Percentiles rank a stretch among this genome's conserved stretches.
These are phyloP conservation scores for Eucalyptus decipiens DNA, from an alignment of 345 rosid genomes.

Conservation along the genomic window DNA sequence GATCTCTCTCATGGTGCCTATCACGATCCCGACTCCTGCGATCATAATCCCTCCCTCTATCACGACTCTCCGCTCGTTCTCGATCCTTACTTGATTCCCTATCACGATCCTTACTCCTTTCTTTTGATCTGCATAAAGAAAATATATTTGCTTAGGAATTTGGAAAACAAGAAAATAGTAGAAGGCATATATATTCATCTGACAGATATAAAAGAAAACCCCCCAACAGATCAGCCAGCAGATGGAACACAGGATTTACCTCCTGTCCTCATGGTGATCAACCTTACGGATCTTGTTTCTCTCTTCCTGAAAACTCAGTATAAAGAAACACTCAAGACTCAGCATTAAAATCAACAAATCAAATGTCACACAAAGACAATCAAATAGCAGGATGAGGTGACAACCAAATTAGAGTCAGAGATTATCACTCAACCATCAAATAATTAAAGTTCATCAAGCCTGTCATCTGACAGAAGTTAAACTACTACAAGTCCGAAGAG, in stretches of 20 bases:
- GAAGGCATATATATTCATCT: neutral
- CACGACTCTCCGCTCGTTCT: constrained; percentile 64
- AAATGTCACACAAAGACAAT: neutral
- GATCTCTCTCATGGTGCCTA: constrained; percentile 66
- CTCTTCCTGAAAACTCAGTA: constrained; percentile 52
- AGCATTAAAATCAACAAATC: neutral
- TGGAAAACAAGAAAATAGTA: neutral
- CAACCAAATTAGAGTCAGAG: neutral
- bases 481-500: neutral
- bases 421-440: neutral
- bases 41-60: constrained; percentile 75
- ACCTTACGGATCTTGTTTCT: constrained; percentile 58
- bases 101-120: constrained; percentile 42
- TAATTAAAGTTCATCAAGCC: neutral
- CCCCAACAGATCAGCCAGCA: neutral
- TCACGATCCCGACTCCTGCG: constrained; percentile 74
- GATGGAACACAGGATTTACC: constrained; percentile 7
- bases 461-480: neutral
- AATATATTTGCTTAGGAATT: neutral
- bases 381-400: neutral
- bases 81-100: constrained; percentile 61
- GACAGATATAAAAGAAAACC: neutral
- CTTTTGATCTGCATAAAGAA: constrained; percentile 52
- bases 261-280: constrained; percentile 45
- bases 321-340: constrained; percentile 10